These are phyloP conservation scores for Boechera retrofracta DNA, from an alignment of 345 rosid genomes.

Conservation along the genomic window DNA sequence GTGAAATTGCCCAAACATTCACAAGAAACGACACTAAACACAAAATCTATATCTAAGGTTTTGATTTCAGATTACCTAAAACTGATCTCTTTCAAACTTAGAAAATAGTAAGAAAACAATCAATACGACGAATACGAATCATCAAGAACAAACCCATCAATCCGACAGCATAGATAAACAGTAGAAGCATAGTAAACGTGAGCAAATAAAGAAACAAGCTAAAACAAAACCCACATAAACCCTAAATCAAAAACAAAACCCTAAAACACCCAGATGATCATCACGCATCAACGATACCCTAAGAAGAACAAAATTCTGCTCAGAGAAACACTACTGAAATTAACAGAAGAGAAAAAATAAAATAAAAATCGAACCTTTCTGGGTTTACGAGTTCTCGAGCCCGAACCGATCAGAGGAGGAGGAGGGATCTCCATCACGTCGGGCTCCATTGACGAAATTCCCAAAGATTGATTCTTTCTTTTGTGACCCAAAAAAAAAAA, in stretches of 20 bases:
- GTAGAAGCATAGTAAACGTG: background rate
- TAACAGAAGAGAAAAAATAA: background rate
- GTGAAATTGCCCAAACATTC: background rate
- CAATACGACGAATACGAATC: background rate
- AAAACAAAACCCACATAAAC: constrained; percentile 25
- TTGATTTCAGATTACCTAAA: background rate
- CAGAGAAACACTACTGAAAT: background rate
- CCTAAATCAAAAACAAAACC: constrained; percentile 34
- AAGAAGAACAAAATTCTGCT: background rate
- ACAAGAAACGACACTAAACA: background rate
- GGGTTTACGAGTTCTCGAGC: constrained; percentile 48
- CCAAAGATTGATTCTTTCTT: constrained; percentile 24
- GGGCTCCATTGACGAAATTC: constrained; percentile 59
- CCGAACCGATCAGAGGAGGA: constrained; percentile 43
- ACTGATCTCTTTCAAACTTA: background rate
- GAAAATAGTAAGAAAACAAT: background rate
- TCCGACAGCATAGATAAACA: background rate
- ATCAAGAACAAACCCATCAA: constrained; percentile 11
- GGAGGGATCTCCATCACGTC: constrained; percentile 76
- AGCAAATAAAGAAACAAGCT: background rate
- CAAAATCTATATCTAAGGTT: background rate
- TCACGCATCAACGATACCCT: constrained; percentile 13
- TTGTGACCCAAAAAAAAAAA: background rate
- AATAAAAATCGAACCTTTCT: constrained; percentile 54
- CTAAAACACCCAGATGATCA: constrained; percentile 33